Conservation (phyloP, 441 rosid genomes). For the Kokia cookei region DNA sequence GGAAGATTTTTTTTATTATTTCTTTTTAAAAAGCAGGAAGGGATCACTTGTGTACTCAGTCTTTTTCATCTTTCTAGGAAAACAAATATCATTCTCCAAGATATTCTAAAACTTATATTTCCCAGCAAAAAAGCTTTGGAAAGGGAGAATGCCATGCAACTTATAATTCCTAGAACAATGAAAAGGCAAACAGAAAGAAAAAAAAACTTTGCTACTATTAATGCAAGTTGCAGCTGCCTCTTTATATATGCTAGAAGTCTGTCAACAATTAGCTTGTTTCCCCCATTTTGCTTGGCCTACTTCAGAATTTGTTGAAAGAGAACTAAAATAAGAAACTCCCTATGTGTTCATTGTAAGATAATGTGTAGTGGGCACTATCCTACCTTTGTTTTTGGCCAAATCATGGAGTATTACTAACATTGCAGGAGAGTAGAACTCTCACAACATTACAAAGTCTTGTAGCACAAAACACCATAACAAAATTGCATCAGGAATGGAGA, state of each 20-base stretch:
- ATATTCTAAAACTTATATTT: neutral
- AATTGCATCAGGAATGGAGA: neutral
- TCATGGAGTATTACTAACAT: no score
- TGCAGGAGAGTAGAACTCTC: no score
- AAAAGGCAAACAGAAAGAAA: neutral
- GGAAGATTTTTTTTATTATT: neutral
- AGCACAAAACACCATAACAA: neutral
- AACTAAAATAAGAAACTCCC: neutral
- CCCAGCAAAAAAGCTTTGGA: neutral
- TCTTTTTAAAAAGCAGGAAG: neutral
- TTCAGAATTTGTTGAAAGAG: neutral
- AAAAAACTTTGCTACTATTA: neutral
- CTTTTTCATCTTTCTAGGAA: neutral
- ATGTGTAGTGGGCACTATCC: neutral
- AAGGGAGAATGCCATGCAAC: neutral
- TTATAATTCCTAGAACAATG: neutral
- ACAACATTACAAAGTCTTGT: no score
- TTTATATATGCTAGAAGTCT: neutral
- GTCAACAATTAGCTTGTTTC: neutral
- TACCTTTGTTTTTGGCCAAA: neutral
- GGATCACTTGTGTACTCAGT: neutral
- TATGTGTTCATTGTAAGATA: neutral
- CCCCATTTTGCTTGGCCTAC: neutral
- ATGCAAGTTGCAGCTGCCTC: neutral
- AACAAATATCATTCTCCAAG: neutral